Base-by-base conservation (phyloP, 345 rosid species). In the Physaria fendleri region DNA sequence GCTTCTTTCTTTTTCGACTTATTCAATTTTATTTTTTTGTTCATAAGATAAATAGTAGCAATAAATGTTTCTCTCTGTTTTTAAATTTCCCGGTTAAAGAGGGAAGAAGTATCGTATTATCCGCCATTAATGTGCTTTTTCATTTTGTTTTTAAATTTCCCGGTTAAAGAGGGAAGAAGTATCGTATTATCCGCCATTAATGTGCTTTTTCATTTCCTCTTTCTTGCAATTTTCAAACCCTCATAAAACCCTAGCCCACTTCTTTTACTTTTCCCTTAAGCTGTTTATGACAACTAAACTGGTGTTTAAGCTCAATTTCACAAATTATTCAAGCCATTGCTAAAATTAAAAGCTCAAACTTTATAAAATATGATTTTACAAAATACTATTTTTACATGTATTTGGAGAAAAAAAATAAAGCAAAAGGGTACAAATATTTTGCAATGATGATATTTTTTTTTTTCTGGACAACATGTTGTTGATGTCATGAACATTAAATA, bases 111-210 rank as follows among this genome's bases (percentile, higher is more conserved):
- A 67, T 34, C 56, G 56, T 68, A 70, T 74, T 72, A 74, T 81
- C 81, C 78, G 16, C 73, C 73, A 65, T 84, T 56, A 87, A 77
- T 82, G n/a, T n/a, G n/a, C n/a, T n/a, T n/a, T 43, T 11, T 39
- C 59, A 48, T 9, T 53, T 71, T 54, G 54, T 59, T 69, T 45
- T 57, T 63, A 24, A n/a, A 2, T 8, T 21, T 68, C 40, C 66
- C 46, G 46, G 59, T 65, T 24, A 51, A 60, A 68, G 56, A 60
- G 21, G 53, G 66, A 68, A 48, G 65, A 67, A 60, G 67, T 52
- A 67, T 34, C 56, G 56, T 68, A 70, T 74, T 72, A 74, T 81
- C 81, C 78, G 16, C 73, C 73, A 65, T 84, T 56, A 87, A 77
- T 82, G n/a, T n/a, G 82, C 79, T 49, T 33, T 64, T 73, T 82